A percentile compares a stretch with the other conserved stretches of the same genome.
These are phyloP conservation scores for Mycena rosella DNA, from an alignment of 768 basidiomycete species.

Conservation along the genomic window DNA sequence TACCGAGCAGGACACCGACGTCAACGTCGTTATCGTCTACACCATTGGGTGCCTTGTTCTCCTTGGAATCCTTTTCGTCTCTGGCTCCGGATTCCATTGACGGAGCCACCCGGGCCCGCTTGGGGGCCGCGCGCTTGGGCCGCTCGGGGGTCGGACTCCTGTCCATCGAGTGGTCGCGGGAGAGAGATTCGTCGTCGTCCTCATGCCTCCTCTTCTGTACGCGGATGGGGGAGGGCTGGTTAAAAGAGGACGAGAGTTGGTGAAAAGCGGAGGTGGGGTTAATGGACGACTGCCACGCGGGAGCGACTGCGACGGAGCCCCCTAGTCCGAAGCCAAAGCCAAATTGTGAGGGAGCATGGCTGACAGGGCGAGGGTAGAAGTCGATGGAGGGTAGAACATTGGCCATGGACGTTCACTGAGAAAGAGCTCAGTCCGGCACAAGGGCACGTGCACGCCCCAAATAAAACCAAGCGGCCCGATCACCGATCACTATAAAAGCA, in stretches of 20 bases:
- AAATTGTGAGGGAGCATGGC: slow-evolving; percentile 65
- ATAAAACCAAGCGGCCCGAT: slow-evolving; percentile 14
- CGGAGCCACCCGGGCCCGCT: slow-evolving; percentile 68
- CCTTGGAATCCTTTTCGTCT: slow-evolving; percentile 60
- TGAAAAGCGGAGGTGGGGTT: slow-evolving; percentile 67
- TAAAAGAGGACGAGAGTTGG: slow-evolving; percentile 65
- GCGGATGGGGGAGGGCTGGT: slow-evolving; percentile 55
- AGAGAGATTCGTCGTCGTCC: slow-evolving; percentile 69
- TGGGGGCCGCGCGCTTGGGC: slow-evolving; percentile 75
- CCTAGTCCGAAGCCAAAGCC: slow-evolving; percentile 81
- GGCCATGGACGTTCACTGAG: slow-evolving; percentile 29
- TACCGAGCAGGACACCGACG: slow-evolving; percentile 85
- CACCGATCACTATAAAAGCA: neutral
- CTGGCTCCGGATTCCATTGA: slow-evolving; percentile 47
- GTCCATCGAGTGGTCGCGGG: slow-evolving; percentile 83
- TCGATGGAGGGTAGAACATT: slow-evolving; percentile 34
- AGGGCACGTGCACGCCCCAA: slow-evolving; percentile 11
- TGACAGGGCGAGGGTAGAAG: slow-evolving; percentile 41
- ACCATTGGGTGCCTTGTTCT: slow-evolving; percentile 56
- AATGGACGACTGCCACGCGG: slow-evolving; percentile 61
- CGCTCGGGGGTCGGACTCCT: slow-evolving; percentile 88
- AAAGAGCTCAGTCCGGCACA: neutral
- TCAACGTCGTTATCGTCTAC: slow-evolving; percentile 75
- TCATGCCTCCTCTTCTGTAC: slow-evolving; percentile 76
- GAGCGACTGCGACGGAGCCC: slow-evolving; percentile 55